Evolutionary conservation across 148 eudicot species (phyloP).

Genomic region (Rhododendron molle): DNA sequence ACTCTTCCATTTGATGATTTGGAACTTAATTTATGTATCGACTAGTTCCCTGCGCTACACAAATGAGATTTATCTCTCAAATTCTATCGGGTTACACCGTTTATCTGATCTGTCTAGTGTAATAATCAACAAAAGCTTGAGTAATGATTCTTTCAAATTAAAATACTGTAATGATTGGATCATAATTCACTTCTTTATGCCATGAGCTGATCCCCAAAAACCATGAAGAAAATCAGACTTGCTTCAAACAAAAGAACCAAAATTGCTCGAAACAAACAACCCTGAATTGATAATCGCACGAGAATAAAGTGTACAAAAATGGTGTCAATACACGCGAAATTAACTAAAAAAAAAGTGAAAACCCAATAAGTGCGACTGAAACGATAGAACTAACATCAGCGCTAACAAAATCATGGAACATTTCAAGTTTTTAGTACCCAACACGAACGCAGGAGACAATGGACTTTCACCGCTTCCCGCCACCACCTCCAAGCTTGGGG

Average conservation of each 20-base stretch:
- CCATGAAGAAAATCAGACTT: not conserved
- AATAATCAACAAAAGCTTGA: not conserved
- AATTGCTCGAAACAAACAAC: not conserved
- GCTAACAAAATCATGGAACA: not conserved
- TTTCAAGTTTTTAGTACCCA: not conserved
- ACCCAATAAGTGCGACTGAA: not conserved
- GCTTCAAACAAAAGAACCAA: not conserved
- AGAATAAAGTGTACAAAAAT: not conserved
- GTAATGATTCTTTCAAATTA: not conserved
- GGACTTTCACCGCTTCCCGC: constrained; percentile 50
- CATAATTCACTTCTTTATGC: not conserved
- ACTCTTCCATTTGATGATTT: not conserved
- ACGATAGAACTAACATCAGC: not conserved
- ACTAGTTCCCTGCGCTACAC: not conserved
- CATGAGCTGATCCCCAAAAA: not conserved
- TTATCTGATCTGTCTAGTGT: not conserved
- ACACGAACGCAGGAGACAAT: not conserved
- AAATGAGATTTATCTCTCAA: not conserved
- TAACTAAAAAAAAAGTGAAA: not conserved
- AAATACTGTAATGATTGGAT: not conserved
- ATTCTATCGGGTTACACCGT: not conserved
- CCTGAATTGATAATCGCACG: not conserved
- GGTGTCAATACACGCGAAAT: not conserved
- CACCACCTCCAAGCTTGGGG: constrained; percentile 65
- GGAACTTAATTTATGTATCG: not conserved